These are phyloP conservation scores for Triticum urartu DNA, from an alignment of 176 grass and related monocot genomes.

Conservation along the genomic window DNA sequence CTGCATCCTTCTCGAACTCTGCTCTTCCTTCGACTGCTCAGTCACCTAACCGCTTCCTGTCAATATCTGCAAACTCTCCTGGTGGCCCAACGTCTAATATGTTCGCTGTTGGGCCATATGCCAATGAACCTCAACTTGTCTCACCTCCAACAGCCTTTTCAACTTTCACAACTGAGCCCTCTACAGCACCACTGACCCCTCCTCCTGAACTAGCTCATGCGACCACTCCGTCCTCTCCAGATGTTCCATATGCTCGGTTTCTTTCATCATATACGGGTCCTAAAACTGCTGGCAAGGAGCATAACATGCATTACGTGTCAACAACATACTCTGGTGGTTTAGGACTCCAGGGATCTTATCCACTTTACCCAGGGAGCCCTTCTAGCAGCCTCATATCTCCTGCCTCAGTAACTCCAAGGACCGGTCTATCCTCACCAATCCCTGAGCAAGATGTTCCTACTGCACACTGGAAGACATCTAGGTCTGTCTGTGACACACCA, in stretches of 20 bases:
- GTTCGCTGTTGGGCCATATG: constrained; percentile 79
- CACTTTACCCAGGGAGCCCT: constrained; percentile 76
- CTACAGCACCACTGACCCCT: constrained; percentile 83
- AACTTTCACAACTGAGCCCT: constrained; percentile 88
- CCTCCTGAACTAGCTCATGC: constrained; percentile 82
- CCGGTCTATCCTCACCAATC: constrained; percentile 77
- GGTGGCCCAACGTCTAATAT: constrained; percentile 71
- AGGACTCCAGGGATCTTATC: constrained; percentile 65
- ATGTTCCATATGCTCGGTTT: constrained; percentile 85
- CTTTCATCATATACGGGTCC: constrained; percentile 66
- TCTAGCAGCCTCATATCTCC: constrained; percentile 92
- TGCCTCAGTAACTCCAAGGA: constrained; percentile 82
- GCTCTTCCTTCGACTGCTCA: constrained; percentile 75
- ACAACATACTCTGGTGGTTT: constrained; percentile 58
- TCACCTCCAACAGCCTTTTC: constrained; percentile 80
- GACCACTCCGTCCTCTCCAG: constrained; percentile 83
- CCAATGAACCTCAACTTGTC: constrained; percentile 84
- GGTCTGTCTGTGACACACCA: constrained; percentile 75
- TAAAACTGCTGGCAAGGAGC: constrained; percentile 63
- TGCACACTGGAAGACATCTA: constrained; percentile 60
- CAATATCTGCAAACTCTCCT: constrained; percentile 71
- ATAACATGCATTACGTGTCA: constrained; percentile 53
- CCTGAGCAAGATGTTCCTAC: constrained; percentile 68
- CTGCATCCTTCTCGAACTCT: constrained; percentile 78
- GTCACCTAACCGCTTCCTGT: constrained; percentile 74